phyloP scores from a whole-genome alignment of 495 filamentous ascomycete species.

The Podospora appendiculata region DNA sequence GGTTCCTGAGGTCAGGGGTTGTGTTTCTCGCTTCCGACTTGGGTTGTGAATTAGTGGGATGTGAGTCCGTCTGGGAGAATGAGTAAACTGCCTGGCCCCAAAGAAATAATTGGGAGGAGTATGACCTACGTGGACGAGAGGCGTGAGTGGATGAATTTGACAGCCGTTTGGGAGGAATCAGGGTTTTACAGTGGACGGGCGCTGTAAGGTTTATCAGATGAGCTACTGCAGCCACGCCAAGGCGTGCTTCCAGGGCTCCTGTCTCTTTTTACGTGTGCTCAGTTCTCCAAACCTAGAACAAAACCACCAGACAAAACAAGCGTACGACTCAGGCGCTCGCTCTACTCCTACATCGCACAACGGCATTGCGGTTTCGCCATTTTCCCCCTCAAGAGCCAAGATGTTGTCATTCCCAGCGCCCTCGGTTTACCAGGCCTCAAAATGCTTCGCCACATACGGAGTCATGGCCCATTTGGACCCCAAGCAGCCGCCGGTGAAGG shows the following conservation, averaged over 20 bases:
- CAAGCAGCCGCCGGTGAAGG: slow-evolving; percentile 61
- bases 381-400: no score
- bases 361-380: no score
- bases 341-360: no score
- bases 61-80: background rate
- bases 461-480: slow-evolving; percentile 59
- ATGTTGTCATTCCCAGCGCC: slow-evolving; percentile 39
- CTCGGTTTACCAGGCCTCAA: slow-evolving; percentile 52
- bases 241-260: no score
- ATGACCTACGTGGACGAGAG: background rate
- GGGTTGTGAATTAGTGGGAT: background rate
- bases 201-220: no score
- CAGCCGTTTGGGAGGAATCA: background rate
- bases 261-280: no score
- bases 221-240: no score
- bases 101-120: background rate
- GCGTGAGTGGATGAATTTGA: background rate
- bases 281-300: no score
- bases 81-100: background rate
- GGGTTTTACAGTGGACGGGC: background rate
- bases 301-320: no score
- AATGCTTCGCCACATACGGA: slow-evolving; percentile 65
- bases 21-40: background rate
- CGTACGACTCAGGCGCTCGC: no score
- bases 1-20: no score